Conservation (phyloP, 495 filamentous ascomycete species). For the Bacidia gigantensis region DNA sequence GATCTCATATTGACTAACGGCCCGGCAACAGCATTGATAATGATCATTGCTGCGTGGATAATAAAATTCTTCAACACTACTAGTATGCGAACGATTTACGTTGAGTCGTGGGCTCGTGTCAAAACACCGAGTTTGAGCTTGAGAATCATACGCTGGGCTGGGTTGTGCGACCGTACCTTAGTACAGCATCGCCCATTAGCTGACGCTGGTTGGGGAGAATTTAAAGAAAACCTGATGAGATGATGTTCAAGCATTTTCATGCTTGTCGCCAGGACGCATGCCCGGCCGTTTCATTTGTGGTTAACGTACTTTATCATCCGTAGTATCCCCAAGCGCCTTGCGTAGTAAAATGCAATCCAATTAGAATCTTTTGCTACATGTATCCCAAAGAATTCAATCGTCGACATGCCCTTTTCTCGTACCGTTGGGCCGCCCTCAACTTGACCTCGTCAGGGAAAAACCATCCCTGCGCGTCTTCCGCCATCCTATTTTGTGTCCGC, state of each 20-base stretch:
- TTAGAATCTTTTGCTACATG: background rate
- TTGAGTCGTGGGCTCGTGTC: constrained; percentile 86
- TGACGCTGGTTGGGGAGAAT: constrained; percentile 20
- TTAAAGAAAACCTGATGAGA: constrained; percentile 8
- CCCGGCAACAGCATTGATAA: constrained; percentile 70
- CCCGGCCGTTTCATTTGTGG: no score
- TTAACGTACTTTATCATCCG: background rate
- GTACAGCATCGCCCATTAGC: constrained; percentile 59
- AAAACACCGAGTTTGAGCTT: constrained; percentile 69
- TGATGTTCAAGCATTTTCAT: background rate
- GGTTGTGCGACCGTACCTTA: constrained; percentile 52
- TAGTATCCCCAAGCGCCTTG: background rate
- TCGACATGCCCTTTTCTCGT: constrained; percentile 46
- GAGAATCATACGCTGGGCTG: constrained; percentile 42
- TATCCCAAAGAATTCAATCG: constrained; percentile 32
- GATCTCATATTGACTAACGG: constrained; percentile 79
- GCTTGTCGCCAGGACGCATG: no score
- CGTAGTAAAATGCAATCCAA: background rate
- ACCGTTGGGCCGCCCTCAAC: constrained; percentile 49
- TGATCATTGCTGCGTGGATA: constrained; percentile 53
- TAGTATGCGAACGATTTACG: constrained; percentile 60
- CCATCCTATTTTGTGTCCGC: constrained; percentile 43
- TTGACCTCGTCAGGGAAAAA: constrained; percentile 68
- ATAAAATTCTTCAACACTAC: constrained; percentile 42
- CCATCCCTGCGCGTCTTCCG: constrained; percentile 78